Evolutionary conservation across 2,329 filamentous ascomycete species (phyloP), one percentile per base, ranked within the genome.

Genomic region (Dothideomycetes sp.): DNA sequence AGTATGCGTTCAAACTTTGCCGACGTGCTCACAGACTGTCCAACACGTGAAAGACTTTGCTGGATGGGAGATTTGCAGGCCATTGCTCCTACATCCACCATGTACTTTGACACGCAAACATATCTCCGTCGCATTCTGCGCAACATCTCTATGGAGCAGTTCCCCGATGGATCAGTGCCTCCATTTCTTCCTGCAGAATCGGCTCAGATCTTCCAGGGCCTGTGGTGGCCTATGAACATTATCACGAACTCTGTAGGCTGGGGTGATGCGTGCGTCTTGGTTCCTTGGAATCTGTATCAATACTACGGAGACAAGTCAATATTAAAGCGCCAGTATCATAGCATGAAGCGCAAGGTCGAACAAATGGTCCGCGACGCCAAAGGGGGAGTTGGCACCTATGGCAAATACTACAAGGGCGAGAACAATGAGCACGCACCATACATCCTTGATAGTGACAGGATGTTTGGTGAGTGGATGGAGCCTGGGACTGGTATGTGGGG

Each of bases 41-140:
- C 37, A 12, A 40, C 37, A 3, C 11, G 37, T 17, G 37, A 40
- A n/a, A 28, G 37, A 1, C 22, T 40, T 4, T 40, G 37, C 17
- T 40, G 37, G 37, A 40, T 40, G 37, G 37, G 37, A 2, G 37
- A 40, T 27, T 15, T 40, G 9, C 37, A 40, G 22, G 37, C 29
- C 16, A 40, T 40, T 13, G 24, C 37, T 13, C 37, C 37, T 3
- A 40, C 37, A 1, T 40, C 37, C 5, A 33, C 37, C 10, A 32
- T 40, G 37, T 40, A 32, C 27, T n/a, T 40, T 10, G 37, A 40
- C 22, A 40, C 37, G 1, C 37, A 40, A 25, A 40, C 37, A 2
- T 40, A 40, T n/a, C 11, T 40, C 2, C 22, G 37, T 4, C 30
- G 37, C 3, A 33, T 16, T 4, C 3, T 40, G 29, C 19, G 37